A percentile compares a stretch with the other conserved stretches of the same genome.
Conservation (phyloP, 148 eudicot species). For the Tetragonia tetragonoides region DNA sequence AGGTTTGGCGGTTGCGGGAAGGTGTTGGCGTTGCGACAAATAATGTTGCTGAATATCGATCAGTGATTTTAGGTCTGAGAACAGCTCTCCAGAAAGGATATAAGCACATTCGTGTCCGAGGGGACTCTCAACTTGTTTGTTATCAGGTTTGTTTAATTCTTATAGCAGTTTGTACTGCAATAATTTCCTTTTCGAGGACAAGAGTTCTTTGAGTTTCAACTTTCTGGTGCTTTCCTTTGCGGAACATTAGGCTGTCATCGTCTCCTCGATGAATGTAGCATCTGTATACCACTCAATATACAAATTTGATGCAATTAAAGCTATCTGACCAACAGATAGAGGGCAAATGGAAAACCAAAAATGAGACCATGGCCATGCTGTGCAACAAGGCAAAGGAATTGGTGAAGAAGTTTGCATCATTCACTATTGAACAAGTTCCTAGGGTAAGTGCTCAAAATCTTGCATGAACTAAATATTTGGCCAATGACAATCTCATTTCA, state of each 20-base stretch:
- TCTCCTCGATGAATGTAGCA: neutral
- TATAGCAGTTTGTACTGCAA: too few relatives aligned
- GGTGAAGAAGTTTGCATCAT: constrained; percentile 54
- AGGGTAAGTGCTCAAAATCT: constrained; percentile 42
- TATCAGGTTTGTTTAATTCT: constrained; percentile 43
- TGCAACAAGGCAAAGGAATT: constrained; percentile 72
- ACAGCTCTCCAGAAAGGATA: constrained; percentile 68
- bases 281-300: neutral
- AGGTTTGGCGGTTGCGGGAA: constrained; percentile 73
- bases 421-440: constrained; percentile 60
- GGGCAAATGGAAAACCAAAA: constrained; percentile 80
- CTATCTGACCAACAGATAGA: constrained; percentile 43
- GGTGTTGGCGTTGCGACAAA: constrained; percentile 83
- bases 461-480: neutral
- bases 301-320: neutral
- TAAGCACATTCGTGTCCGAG: constrained; percentile 51
- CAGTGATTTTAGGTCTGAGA: constrained; percentile 68
- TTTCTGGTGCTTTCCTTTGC: too few relatives aligned
- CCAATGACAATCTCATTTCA: neutral
- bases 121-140: constrained; percentile 65
- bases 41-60: constrained; percentile 91
- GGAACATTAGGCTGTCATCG: too few relatives aligned
- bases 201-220: neutral
- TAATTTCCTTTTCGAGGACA: neutral
- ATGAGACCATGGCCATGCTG: constrained; percentile 69